Evolutionary conservation across 306 rosid species (phyloP).

Genomic region (Dalbergia oliveri): DNA sequence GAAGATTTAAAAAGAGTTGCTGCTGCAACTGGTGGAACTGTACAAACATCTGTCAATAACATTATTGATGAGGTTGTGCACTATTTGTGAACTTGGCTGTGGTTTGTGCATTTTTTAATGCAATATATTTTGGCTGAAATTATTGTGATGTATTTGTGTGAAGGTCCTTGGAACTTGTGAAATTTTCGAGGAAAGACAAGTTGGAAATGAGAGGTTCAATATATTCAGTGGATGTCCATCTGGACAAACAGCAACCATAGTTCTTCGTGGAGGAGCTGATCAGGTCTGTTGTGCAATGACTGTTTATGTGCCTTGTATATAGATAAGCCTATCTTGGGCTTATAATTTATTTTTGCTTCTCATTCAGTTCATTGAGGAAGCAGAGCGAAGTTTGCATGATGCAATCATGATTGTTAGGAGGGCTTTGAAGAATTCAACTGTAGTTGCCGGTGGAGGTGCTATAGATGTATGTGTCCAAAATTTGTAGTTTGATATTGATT

Average conservation of each 20-base stretch:
- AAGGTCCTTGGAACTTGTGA: slow-evolving; percentile 98
- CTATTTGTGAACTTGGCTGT: slow-evolving; percentile 4
- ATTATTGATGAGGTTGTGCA: slow-evolving; percentile 83
- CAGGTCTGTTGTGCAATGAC: slow-evolving; percentile 65
- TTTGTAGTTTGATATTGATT: slow-evolving; percentile 25
- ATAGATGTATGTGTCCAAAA: slow-evolving; percentile 75
- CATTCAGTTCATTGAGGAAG: slow-evolving; percentile 95
- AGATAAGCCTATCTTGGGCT: slow-evolving; percentile 29
- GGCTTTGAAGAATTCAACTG: slow-evolving; percentile 96
- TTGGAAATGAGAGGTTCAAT: slow-evolving; percentile 97
- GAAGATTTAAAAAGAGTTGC: slow-evolving; percentile 94
- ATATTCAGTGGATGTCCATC: slow-evolving; percentile 97
- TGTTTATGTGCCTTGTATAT: slow-evolving; percentile 6
- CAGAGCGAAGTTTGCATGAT: slow-evolving; percentile 98
- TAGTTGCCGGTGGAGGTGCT: slow-evolving; percentile 99
- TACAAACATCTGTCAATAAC: slow-evolving; percentile 96
- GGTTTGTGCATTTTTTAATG: slow-evolving; percentile 13
- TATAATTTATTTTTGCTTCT: slow-evolving; percentile 32
- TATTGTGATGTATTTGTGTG: slow-evolving; percentile 41
- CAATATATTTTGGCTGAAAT: slow-evolving; percentile 33
- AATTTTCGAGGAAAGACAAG: slow-evolving; percentile 93
- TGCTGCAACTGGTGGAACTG: slow-evolving; percentile 97
- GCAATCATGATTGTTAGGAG: slow-evolving; percentile 99
- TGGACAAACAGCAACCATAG: slow-evolving; percentile 94
- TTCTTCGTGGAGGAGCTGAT: slow-evolving; percentile 99